These are phyloP conservation scores for Rhodotorula toruloides DNA, from an alignment of 768 basidiomycete genomes.

Conservation along the genomic window DNA sequence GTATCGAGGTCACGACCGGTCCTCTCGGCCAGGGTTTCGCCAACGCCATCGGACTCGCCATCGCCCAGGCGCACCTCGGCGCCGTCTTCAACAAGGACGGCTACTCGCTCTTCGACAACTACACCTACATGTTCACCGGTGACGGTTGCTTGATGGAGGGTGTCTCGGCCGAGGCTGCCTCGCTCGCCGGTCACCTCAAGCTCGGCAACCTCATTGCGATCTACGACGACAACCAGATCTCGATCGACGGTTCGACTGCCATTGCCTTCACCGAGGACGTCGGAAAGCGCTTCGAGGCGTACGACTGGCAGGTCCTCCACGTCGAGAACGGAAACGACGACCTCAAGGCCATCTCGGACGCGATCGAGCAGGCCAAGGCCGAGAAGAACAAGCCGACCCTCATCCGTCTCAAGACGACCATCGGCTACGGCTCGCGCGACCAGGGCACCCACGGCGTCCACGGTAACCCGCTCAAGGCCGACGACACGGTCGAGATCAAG, in stretches of 20 bases:
- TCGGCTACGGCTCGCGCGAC: slow-evolving; percentile 86
- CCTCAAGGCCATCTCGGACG: slow-evolving; percentile 66
- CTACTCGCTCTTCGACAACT: slow-evolving; percentile 53
- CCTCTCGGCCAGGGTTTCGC: slow-evolving; percentile 86
- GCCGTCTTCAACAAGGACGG: slow-evolving; percentile 85
- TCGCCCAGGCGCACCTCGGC: slow-evolving; percentile 82
- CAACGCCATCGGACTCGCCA: slow-evolving; percentile 87
- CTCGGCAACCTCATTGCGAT: slow-evolving; percentile 87
- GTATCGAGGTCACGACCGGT: slow-evolving; percentile 78
- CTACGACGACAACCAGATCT: slow-evolving; percentile 96
- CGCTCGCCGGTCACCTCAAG: slow-evolving; percentile 86
- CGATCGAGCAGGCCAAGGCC: slow-evolving; percentile 69
- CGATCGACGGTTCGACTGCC: slow-evolving; percentile 89
- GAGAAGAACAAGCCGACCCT: slow-evolving; percentile 79
- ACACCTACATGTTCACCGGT: slow-evolving; percentile 74
- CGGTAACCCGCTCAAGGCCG: slow-evolving; percentile 85
- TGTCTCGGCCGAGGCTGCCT: slow-evolving; percentile 85
- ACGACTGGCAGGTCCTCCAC: slow-evolving; percentile 88
- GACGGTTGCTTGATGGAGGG: slow-evolving; percentile 98
- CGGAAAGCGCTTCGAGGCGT: slow-evolving; percentile 75
- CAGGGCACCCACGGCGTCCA: slow-evolving; percentile 93
- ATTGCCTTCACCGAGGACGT: slow-evolving; percentile 93
- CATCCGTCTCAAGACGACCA: slow-evolving; percentile 58
- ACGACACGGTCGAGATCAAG: slow-evolving; percentile 80
- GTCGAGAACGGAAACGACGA: slow-evolving; percentile 54